These are phyloP conservation scores for Candida tammaniensis DNA, from an alignment of 805 yeast species.

Conservation along the genomic window DNA sequence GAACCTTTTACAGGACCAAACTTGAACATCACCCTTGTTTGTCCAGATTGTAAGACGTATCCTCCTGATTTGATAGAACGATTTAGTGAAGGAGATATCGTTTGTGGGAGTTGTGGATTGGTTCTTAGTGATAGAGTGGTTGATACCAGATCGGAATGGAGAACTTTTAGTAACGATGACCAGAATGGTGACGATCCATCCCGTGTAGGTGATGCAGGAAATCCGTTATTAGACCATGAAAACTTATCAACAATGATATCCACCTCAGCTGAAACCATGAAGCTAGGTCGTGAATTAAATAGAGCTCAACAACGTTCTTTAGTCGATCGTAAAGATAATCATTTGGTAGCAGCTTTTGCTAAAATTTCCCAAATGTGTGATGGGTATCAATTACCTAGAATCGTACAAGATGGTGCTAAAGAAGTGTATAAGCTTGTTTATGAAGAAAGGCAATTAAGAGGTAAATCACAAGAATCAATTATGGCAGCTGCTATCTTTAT, in stretches of 20 bases:
- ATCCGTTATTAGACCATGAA: constrained; percentile 86
- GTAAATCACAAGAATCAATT: constrained; percentile 87
- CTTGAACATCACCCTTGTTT: constrained; percentile 81
- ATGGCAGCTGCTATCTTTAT: constrained; percentile 96
- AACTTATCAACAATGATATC: constrained; percentile 92
- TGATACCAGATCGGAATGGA: constrained; percentile 97
- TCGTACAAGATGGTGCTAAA: constrained; percentile 96
- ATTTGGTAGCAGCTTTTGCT: constrained; percentile 83
- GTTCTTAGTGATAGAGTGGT: constrained; percentile 90
- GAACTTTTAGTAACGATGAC: constrained; percentile 96
- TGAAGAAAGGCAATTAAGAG: constrained; percentile 81
- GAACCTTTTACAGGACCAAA: constrained; percentile 63
- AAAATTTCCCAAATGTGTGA: constrained; percentile 95
- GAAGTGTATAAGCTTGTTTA: constrained; percentile 91
- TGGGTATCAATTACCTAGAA: constrained; percentile 89
- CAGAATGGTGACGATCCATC: constrained; percentile 98
- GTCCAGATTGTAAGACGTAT: constrained; percentile 94
- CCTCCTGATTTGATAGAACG: constrained; percentile 96
- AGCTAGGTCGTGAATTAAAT: constrained; percentile 83
- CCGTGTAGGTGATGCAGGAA: constrained; percentile 98
- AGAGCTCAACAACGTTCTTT: constrained; percentile 84
- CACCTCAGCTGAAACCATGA: constrained; percentile 79
- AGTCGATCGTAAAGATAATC: constrained; percentile 85
- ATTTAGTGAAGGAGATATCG: constrained; percentile 96
- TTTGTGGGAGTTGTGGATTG: constrained; percentile 96